A percentile compares a stretch with the other conserved stretches of the same genome.
Conservation (phyloP, 305 asterid genomes). For the Fraxinus velutina region DNA sequence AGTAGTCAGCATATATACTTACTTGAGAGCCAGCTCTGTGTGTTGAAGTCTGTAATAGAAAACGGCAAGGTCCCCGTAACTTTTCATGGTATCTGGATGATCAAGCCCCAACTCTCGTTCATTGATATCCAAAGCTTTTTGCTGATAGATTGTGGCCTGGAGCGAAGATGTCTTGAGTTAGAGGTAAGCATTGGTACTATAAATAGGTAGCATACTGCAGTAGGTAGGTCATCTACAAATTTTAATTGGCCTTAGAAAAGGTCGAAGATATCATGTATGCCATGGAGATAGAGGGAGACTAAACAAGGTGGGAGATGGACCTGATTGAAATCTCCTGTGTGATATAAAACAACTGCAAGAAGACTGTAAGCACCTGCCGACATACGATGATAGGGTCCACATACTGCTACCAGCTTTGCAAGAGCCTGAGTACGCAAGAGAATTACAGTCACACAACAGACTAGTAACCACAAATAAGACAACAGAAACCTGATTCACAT, state of each 20-base stretch:
- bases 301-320: constrained; percentile 35
- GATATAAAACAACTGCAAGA: constrained; percentile 97
- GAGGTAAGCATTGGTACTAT: constrained; percentile 18
- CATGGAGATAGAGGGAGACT: constrained; percentile 16
- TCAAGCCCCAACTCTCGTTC: constrained; percentile 96
- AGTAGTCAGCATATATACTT: constrained; percentile 29
- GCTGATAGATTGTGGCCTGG: constrained; percentile 99
- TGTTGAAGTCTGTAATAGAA: constrained; percentile 98
- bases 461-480: constrained; percentile 10
- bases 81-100: constrained; percentile 99
- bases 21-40: constrained; percentile 99
- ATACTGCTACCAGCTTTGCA: constrained; percentile 93
- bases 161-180: constrained; percentile 19
- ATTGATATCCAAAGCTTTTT: constrained; percentile 95
- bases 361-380: constrained; percentile 99
- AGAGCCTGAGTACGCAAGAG: constrained; percentile 64
- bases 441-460: constrained; percentile 17
- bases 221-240: constrained; percentile 20
- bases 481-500: constrained; percentile 2
- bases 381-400: constrained; percentile 98
- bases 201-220: constrained; percentile 10
- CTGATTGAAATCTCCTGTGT: constrained; percentile 99
- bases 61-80: constrained; percentile 99
- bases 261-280: constrained; percentile 10
- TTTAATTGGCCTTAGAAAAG: constrained; percentile 15